These are phyloP conservation scores for Alternaria sp. DNA, from an alignment of 2,329 filamentous ascomycete genomes.

Conservation along the genomic window DNA sequence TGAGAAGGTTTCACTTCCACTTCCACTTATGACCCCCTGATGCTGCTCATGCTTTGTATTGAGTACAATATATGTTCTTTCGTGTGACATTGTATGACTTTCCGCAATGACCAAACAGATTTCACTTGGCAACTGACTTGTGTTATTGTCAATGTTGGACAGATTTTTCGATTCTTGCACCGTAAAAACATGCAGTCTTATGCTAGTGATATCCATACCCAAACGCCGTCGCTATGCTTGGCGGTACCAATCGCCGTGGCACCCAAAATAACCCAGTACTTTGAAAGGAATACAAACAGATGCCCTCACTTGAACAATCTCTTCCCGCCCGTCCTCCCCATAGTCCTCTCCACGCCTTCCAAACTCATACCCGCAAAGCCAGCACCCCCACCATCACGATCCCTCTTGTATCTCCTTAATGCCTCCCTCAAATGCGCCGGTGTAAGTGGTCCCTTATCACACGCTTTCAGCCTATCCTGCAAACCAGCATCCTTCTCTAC, in stretches of 20 bases:
- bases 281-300: not conserved
- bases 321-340: slow-evolving; percentile 56
- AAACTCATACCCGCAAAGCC: slow-evolving; percentile 61
- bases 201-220: not conserved
- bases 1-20: slow-evolving; percentile 32
- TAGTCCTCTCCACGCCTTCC: slow-evolving; percentile 57
- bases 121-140: not conserved
- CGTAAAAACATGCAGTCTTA: not conserved
- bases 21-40: slow-evolving; percentile 6
- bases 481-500: slow-evolving; percentile 34
- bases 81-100: not conserved
- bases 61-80: not conserved
- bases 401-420: slow-evolving; percentile 71
- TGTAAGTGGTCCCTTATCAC: slow-evolving; percentile 66
- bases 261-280: not conserved
- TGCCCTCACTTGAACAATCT: slow-evolving; percentile 54
- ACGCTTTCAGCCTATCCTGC: slow-evolving; percentile 40
- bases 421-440: slow-evolving; percentile 81
- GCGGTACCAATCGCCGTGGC: not conserved
- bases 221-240: slow-evolving; percentile 26
- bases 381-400: slow-evolving; percentile 69
- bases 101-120: not conserved
- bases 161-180: not conserved
- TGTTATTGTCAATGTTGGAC: not conserved
- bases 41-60: not conserved